Conservation (phyloP, 2,329 filamentous ascomycete species). For the Cercospora citrullina region DNA sequence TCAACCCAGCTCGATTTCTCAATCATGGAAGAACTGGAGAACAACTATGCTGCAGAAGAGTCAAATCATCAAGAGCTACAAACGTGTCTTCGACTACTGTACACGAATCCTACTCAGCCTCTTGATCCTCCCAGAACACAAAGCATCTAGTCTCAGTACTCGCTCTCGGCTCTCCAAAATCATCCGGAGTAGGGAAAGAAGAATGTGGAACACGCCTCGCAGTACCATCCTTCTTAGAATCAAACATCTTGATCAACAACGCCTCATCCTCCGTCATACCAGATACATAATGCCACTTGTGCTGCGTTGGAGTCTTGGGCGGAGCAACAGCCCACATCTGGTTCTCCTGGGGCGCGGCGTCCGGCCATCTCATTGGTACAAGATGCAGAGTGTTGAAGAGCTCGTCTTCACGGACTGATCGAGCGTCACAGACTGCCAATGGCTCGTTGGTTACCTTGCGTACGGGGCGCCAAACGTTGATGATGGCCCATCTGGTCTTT, state of each 20-base stretch:
- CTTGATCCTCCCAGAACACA: conserved; percentile 15
- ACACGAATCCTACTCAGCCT: neutral
- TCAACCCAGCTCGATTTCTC: too few relatives aligned
- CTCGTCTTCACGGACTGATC: conserved; percentile 13
- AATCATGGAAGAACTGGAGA: too few relatives aligned
- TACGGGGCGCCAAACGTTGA: conserved; percentile 19
- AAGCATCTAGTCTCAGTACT: conserved; percentile 14
- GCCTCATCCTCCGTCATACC: conserved; percentile 11
- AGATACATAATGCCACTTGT: conserved; percentile 17
- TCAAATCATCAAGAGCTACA: too few relatives aligned
- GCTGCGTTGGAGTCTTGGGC: neutral
- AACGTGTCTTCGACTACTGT: too few relatives aligned
- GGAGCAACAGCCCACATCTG: conserved; percentile 12
- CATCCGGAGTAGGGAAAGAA: conserved; percentile 10
- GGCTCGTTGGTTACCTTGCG: conserved; percentile 12
- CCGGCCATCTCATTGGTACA: conserved; percentile 11
- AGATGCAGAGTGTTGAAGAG: conserved; percentile 17
- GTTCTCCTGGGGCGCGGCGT: neutral
- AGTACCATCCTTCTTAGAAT: conserved; percentile 7
- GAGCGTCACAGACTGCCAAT: conserved; percentile 11
- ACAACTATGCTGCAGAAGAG: too few relatives aligned
- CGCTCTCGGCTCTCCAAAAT: conserved; percentile 10
- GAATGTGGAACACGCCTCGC: conserved; percentile 13
- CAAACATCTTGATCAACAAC: conserved; percentile 14
- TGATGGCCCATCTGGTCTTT: conserved; percentile 18